Conservation (phyloP, 306 rosid genomes). For the Cucurbita argyrosperma region DNA sequence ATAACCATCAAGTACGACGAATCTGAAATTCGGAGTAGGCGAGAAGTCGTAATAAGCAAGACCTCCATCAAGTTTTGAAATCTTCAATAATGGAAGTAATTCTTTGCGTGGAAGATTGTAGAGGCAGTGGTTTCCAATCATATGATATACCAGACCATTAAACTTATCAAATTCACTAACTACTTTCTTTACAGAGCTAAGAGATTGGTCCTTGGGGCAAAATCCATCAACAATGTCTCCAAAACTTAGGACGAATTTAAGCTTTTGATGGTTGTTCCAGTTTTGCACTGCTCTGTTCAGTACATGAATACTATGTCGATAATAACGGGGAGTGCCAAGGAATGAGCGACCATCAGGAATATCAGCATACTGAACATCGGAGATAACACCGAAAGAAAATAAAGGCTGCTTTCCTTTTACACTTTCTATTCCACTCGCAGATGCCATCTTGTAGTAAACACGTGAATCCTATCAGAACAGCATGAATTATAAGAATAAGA, state of each 20-base stretch:
- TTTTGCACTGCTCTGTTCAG: slow-evolving; percentile 57
- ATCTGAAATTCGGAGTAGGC: slow-evolving; percentile 52
- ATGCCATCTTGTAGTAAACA: slow-evolving; percentile 34
- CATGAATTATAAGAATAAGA: neutral
- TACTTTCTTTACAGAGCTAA: slow-evolving; percentile 37
- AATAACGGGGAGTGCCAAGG: slow-evolving; percentile 73
- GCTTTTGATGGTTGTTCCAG: slow-evolving; percentile 53
- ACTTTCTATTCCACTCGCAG: slow-evolving; percentile 16
- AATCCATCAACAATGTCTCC: slow-evolving; percentile 90
- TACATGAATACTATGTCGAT: slow-evolving; percentile 63
- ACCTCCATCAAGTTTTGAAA: slow-evolving; percentile 18
- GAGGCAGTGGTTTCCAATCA: slow-evolving; percentile 92
- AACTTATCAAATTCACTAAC: slow-evolving; percentile 43
- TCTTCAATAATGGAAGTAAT: slow-evolving; percentile 62
- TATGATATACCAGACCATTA: slow-evolving; percentile 54
- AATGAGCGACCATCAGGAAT: slow-evolving; percentile 79
- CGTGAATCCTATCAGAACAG: slow-evolving; percentile 23
- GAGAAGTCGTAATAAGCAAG: slow-evolving; percentile 74
- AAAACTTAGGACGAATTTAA: slow-evolving; percentile 50
- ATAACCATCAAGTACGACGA: slow-evolving; percentile 69
- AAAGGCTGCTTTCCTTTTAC: slow-evolving; percentile 36
- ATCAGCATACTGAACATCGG: slow-evolving; percentile 85
- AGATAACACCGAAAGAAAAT: slow-evolving; percentile 73
- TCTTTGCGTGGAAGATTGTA: slow-evolving; percentile 74
- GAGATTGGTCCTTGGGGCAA: slow-evolving; percentile 69